Evolutionary conservation across 2,329 filamentous ascomycete species (phyloP).

Genomic region (Pyrenophora seminiperda): DNA sequence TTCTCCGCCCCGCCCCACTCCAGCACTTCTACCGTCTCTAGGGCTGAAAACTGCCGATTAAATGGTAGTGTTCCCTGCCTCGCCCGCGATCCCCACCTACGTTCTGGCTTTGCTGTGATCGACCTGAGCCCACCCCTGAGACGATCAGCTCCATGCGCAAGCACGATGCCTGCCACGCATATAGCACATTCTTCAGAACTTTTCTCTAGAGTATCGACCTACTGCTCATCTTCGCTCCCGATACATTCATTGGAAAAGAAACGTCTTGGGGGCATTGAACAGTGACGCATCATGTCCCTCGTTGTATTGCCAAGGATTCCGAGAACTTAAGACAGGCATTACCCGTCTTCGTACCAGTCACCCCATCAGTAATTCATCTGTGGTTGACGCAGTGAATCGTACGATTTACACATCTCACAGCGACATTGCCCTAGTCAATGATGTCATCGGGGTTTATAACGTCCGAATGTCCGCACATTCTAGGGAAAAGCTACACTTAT

Average conservation of each 20-base stretch:
- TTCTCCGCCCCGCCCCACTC: constrained; percentile 2
- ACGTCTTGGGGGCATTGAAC: constrained; percentile 12
- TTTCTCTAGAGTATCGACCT: constrained; percentile 5
- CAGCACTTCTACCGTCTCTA: constrained; percentile 2
- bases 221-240: constrained; percentile 10
- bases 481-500: constrained; percentile 17
- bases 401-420: constrained; percentile 14
- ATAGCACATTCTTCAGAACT: constrained; percentile 21
- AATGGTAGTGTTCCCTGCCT: constrained; percentile 1
- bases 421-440: constrained; percentile 27
- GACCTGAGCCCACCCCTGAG: constrained; percentile 14
- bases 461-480: constrained; percentile 18
- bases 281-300: constrained; percentile 22
- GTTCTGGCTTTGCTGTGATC: constrained; percentile 15
- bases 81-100: constrained; percentile 21
- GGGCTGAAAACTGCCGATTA: constrained; percentile 1
- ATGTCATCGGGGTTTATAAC: constrained; percentile 21
- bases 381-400: constrained; percentile 10
- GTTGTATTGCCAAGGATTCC: constrained; percentile 13
- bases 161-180: constrained; percentile 18
- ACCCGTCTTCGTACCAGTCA: constrained; percentile 5
- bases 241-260: constrained; percentile 17
- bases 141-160: constrained; percentile 25
- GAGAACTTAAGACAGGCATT: constrained; percentile 11
- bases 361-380: constrained; percentile 6